Percentiles rank a stretch among this genome's conserved stretches.
Conservation (phyloP, 2,329 filamentous ascomycete species). For the Hirsutella thompsonii region DNA sequence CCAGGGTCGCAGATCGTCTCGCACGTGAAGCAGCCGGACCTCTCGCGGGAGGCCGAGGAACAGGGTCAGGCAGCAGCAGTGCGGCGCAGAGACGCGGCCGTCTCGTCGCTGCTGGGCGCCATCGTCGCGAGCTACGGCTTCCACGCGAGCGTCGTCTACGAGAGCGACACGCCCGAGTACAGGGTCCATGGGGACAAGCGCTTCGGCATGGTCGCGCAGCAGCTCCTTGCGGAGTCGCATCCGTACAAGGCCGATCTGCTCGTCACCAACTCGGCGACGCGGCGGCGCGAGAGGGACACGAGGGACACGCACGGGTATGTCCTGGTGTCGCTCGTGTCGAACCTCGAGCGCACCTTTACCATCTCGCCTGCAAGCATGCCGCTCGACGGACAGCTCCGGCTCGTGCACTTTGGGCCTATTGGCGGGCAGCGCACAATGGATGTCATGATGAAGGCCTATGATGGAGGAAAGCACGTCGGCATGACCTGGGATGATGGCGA, state of each 20-base stretch:
- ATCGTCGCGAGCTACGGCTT: slow-evolving; percentile 87
- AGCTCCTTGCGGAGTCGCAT: slow-evolving; percentile 49
- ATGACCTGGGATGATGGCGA: slow-evolving; percentile 40
- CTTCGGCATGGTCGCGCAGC: slow-evolving; percentile 73
- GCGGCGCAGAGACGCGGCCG: slow-evolving; percentile 18
- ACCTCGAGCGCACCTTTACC: slow-evolving; percentile 68
- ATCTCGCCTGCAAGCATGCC: slow-evolving; percentile 65
- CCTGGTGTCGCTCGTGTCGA: slow-evolving; percentile 63
- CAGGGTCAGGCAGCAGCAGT: slow-evolving; percentile 8
- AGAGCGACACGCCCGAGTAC: slow-evolving; percentile 77
- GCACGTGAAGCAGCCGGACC: slow-evolving; percentile 11
- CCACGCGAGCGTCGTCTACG: slow-evolving; percentile 77
- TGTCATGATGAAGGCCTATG: slow-evolving; percentile 57
- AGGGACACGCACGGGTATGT: slow-evolving; percentile 57
- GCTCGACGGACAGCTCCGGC: slow-evolving; percentile 54
- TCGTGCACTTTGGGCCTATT: slow-evolving; percentile 64
- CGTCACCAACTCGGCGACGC: slow-evolving; percentile 11
- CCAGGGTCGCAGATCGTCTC: slow-evolving; percentile 37
- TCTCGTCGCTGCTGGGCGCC: slow-evolving; percentile 49
- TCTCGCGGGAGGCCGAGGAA: not conserved
- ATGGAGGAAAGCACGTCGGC: slow-evolving; percentile 40
- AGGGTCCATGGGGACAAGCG: slow-evolving; percentile 63
- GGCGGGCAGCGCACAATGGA: slow-evolving; percentile 56
- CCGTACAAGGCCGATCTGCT: slow-evolving; percentile 33
- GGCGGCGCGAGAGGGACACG: slow-evolving; percentile 12